Evolutionary conservation across 495 filamentous ascomycete species (phyloP), one percentile per base, ranked within the genome.

Genomic region (Lasiosphaeria hispida): DNA sequence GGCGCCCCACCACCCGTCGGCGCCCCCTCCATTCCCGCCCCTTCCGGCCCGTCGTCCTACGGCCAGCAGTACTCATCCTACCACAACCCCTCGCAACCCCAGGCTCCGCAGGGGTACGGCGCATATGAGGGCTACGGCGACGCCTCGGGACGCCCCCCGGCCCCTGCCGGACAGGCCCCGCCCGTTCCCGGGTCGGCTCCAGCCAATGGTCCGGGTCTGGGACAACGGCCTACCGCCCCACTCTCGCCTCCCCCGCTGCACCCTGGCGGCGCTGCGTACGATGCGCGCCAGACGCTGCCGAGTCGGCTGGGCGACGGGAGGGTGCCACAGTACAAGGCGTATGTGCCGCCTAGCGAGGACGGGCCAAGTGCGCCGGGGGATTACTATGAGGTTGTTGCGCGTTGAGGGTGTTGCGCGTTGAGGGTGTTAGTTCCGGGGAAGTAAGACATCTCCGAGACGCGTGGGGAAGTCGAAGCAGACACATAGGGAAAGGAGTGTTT

Each of bases 181-280:
- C 73, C 63, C 66, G 77, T 70, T 41, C 80, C 66, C 65, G 62
- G 58, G 4, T 56, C 66, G 43, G 72, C 63, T 58, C 79, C 69
- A 54, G 72, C 63, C 66, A 77, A 69, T 40, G 79, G 65, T 65
- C 66, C 77, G 36, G 80, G 10, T 14, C 62, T 42, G 17, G 77
- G 17, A 69, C 71, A 44, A 63, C 80, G 5, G 72, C 76, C 23
- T 30, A 30, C 7, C 68, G 71, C 19, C 62, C 74, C 45, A 14
- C 64, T 76, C 47, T 69, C 78, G 1, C 80, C 69, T 7, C 73
- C 71, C 1, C 73, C 70, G 4, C 58, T 75, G 52, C 72, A 75
- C 18, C 75, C 72, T 1, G 55, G 58, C 36, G 75, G 76, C 1
- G 15, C 67, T 5, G 68, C 69, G 3, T 80, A 74, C 54, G 75